Evolutionary conservation across 176 grass and related monocot genomes (phyloP).

Genomic region (Oryza glaberrima): DNA sequence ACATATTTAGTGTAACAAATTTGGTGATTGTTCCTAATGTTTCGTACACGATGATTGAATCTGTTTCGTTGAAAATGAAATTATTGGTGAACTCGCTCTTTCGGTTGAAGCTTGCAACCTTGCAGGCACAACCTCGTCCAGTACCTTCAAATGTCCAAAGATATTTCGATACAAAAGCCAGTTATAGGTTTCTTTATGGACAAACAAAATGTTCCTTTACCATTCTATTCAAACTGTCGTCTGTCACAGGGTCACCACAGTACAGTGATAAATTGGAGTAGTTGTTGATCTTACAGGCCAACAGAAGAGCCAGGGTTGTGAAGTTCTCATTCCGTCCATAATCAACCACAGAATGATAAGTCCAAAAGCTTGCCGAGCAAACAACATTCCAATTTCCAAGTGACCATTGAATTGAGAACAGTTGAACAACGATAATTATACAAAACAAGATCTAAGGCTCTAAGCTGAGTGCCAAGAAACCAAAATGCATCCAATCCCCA

Average conservation of each 20-base stretch:
- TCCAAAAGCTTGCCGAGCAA: background rate
- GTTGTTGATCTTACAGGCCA: too few relatives aligned
- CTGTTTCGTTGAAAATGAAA: too few relatives aligned
- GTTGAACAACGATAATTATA: background rate
- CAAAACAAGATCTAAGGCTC: background rate
- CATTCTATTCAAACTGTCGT: background rate
- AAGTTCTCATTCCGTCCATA: background rate
- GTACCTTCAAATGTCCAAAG: background rate
- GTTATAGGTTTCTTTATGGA: background rate
- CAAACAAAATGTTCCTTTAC: background rate
- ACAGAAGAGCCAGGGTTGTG: too few relatives aligned
- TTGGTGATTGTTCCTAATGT: background rate
- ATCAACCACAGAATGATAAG: background rate
- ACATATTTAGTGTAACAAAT: background rate
- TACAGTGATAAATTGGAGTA: background rate
- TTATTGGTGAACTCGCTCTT: background rate
- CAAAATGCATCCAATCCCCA: background rate
- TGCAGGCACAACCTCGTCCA: background rate
- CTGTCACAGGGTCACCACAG: background rate
- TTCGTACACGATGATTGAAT: background rate
- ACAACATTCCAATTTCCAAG: too few relatives aligned
- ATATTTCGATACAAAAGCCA: background rate
- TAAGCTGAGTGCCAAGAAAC: background rate
- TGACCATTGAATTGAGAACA: background rate
- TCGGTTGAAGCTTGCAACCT: background rate